These are phyloP conservation scores for Inga oerstediana DNA, from an alignment of 306 rosid species.

Conservation along the genomic window DNA sequence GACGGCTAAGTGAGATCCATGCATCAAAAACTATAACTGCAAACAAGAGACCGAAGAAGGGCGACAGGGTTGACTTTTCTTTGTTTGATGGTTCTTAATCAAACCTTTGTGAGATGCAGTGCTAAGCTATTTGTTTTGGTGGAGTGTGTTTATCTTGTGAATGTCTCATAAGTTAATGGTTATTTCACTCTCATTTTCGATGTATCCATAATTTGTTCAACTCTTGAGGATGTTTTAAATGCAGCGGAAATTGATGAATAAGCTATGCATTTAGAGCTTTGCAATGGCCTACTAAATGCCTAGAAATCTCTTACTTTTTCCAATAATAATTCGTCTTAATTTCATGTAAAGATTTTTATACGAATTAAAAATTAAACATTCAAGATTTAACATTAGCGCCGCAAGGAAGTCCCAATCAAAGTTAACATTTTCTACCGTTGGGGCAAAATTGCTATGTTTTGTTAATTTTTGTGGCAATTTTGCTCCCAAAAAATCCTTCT, in stretches of 20 bases:
- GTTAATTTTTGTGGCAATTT: too few relatives aligned
- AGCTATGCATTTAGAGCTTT: not conserved
- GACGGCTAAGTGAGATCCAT: constrained; percentile 68
- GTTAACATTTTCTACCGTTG: too few relatives aligned
- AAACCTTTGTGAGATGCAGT: constrained; percentile 27
- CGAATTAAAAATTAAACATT: too few relatives aligned
- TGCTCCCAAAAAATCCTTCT: too few relatives aligned
- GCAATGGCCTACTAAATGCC: not conserved
- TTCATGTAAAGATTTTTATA: too few relatives aligned
- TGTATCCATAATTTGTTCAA: not conserved
- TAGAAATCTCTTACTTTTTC: too few relatives aligned
- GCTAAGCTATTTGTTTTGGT: constrained; percentile 29
- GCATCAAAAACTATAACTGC: constrained; percentile 13
- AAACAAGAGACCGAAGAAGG: constrained; percentile 1
- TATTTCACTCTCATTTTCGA: constrained; percentile 16
- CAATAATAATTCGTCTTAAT: too few relatives aligned
- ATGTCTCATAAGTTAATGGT: constrained; percentile 12
- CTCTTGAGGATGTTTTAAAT: not conserved
- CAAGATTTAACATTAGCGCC: too few relatives aligned
- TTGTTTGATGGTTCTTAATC: constrained; percentile 38
- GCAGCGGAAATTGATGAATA: not conserved
- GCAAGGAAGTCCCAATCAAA: too few relatives aligned
- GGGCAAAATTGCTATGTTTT: too few relatives aligned
- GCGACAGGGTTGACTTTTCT: constrained; percentile 34
- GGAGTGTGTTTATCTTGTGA: constrained; percentile 42